Conservation (phyloP, 2,329 filamentous ascomycete species). For the Furcasterigmium sp. region DNA sequence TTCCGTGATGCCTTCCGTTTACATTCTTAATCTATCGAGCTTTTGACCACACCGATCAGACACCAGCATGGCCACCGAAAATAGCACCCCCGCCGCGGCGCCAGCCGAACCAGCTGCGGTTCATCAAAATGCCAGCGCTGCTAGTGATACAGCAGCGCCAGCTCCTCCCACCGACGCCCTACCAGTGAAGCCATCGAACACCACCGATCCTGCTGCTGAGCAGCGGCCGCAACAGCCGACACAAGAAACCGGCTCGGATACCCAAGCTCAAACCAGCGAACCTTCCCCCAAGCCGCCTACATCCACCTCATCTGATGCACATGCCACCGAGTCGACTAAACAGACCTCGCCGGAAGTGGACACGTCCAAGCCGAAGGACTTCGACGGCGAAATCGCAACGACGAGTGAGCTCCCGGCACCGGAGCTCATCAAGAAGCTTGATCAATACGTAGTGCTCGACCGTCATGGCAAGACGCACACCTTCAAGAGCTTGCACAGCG, state of each 20-base stretch:
- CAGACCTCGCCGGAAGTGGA: slow-evolving; percentile 26
- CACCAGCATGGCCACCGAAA: neutral
- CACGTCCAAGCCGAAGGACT: slow-evolving; percentile 41
- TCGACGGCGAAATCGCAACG: slow-evolving; percentile 49
- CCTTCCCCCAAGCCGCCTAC: neutral
- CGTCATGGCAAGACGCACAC: slow-evolving; percentile 51
- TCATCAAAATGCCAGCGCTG: too few relatives aligned
- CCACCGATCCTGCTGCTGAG: neutral
- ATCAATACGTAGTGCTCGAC: slow-evolving; percentile 55
- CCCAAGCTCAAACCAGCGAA: neutral
- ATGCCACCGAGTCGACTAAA: slow-evolving; percentile 2
- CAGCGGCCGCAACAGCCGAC: too few relatives aligned
- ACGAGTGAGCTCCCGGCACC: slow-evolving; percentile 49
- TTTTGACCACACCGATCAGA: too few relatives aligned
- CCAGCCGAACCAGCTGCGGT: neutral
- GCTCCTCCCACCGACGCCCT: neutral
- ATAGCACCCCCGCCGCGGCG: neutral
- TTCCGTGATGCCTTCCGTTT: too few relatives aligned
- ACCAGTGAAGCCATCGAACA: neutral
- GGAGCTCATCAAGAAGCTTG: slow-evolving; percentile 44
- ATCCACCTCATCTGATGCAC: neutral
- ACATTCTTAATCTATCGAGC: too few relatives aligned
- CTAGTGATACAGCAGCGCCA: neutral
- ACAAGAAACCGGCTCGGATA: neutral
- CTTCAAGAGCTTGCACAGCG: slow-evolving; percentile 60